These are phyloP conservation scores for Backusella luteola DNA, from an alignment of 192 early-diverging fungal genomes.

Conservation along the genomic window DNA sequence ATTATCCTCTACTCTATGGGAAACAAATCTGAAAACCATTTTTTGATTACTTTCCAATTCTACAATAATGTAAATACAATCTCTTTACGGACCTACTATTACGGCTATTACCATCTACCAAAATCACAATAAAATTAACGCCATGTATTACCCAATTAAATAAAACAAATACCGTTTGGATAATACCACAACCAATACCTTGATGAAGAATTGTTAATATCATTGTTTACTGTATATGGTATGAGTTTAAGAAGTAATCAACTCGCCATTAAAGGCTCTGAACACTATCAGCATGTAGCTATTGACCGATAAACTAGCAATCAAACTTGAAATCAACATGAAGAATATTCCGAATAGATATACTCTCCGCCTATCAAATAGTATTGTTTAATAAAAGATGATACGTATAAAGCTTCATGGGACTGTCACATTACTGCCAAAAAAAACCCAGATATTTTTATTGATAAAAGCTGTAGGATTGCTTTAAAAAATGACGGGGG, in stretches of 20 bases:
- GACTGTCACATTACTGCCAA: not conserved
- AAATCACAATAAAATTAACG: not conserved
- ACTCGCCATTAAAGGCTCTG: not conserved
- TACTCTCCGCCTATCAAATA: not conserved
- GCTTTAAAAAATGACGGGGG: not conserved
- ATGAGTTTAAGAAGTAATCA: not conserved
- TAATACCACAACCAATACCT: not conserved
- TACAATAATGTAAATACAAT: no score
- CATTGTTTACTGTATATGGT: not conserved
- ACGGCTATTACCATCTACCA: not conserved
- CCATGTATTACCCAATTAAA: not conserved
- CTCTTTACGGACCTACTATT: not conserved
- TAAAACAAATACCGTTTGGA: not conserved
- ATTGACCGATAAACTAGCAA: not conserved
- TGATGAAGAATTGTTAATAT: not conserved
- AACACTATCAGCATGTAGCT: not conserved
- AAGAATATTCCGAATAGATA: not conserved
- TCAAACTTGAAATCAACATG: not conserved
- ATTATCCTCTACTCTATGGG: not conserved
- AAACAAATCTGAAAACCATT: not conserved
- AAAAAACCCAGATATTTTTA: not conserved
- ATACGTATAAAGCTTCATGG: not conserved
- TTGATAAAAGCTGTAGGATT: not conserved
- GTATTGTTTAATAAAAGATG: no score
- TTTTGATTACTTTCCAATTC: no score